Conservation (phyloP, 2,329 filamentous ascomycete species). For the Trichoderma oligosporum region DNA sequence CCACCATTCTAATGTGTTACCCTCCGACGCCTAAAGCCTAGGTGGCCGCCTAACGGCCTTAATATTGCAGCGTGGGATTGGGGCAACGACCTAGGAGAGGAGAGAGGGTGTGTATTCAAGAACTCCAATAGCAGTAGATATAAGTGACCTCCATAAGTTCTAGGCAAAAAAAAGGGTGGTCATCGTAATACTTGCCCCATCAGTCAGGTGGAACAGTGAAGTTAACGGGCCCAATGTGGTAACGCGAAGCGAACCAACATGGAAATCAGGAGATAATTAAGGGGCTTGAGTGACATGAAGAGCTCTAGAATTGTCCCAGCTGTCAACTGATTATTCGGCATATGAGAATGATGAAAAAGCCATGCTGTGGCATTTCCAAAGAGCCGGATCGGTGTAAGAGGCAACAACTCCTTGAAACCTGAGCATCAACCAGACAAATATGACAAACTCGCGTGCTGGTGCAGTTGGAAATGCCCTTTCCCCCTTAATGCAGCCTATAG, state of each 20-base stretch:
- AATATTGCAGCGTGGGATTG: not conserved
- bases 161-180: not conserved
- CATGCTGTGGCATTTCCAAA: slow-evolving; percentile 1
- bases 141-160: not conserved
- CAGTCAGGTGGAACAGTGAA: not conserved
- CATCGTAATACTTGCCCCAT: slow-evolving; percentile 19
- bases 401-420: slow-evolving; percentile 9
- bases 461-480: not conserved
- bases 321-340: slow-evolving; percentile 12
- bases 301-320: not conserved
- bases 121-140: not conserved
- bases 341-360: not conserved
- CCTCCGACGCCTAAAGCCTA: not conserved
- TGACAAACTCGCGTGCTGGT: too few relatives aligned
- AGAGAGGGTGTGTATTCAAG: not conserved
- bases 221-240: slow-evolving; percentile 27
- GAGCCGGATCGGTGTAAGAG: slow-evolving; percentile 1
- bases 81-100: not conserved
- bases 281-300: slow-evolving; percentile 13
- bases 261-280: slow-evolving; percentile 16
- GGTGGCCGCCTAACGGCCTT: not conserved
- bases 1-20: not conserved
- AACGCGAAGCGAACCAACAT: slow-evolving; percentile 29
- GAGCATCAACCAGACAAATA: not conserved
- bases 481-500: not conserved